These are phyloP conservation scores for Paraphaeosphaeria sporulosa DNA, from an alignment of 2,329 filamentous ascomycete genomes.

Conservation along the genomic window DNA sequence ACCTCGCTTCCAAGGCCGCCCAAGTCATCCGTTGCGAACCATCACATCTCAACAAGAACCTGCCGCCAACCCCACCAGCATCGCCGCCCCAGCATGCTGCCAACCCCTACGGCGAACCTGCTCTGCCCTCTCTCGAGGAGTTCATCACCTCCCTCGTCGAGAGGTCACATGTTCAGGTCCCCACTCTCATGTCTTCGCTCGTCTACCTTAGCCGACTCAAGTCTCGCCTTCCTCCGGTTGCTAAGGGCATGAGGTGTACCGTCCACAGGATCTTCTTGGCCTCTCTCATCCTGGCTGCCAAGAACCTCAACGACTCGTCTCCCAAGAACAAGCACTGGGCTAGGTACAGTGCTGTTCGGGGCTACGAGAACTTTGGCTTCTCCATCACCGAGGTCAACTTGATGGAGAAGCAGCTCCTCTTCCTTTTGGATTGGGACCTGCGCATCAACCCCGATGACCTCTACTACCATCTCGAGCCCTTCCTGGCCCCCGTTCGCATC, in stretches of 20 bases:
- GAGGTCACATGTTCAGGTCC: constrained; percentile 94
- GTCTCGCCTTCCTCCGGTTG: constrained; percentile 86
- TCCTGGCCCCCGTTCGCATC: constrained; percentile 83
- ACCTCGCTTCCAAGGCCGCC: constrained; percentile 76
- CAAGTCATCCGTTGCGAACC: constrained; percentile 82
- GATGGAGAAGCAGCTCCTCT: constrained; percentile 98
- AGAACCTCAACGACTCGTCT: constrained; percentile 98
- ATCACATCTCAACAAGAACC: constrained; percentile 54
- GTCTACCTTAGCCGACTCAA: constrained; percentile 90
- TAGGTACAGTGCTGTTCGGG: constrained; percentile 81
- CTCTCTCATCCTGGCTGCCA: constrained; percentile 83
- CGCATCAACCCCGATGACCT: constrained; percentile 86
- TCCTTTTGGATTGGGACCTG: constrained; percentile 93
- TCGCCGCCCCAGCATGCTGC: constrained; percentile 62
- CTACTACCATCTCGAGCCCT: constrained; percentile 84
- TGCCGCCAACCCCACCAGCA: constrained; percentile 66
- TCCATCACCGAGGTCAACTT: constrained; percentile 95
- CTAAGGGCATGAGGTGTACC: constrained; percentile 95
- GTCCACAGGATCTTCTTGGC: constrained; percentile 98
- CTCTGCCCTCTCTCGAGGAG: constrained; percentile 79
- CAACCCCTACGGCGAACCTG: constrained; percentile 57
- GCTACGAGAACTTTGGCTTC: constrained; percentile 83
- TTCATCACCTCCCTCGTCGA: constrained; percentile 94
- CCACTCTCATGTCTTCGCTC: constrained; percentile 94
- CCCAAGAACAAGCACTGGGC: constrained; percentile 99